These are phyloP conservation scores for Aspergillus cejpii DNA, from an alignment of 2,329 filamentous ascomycete species.

Conservation along the genomic window DNA sequence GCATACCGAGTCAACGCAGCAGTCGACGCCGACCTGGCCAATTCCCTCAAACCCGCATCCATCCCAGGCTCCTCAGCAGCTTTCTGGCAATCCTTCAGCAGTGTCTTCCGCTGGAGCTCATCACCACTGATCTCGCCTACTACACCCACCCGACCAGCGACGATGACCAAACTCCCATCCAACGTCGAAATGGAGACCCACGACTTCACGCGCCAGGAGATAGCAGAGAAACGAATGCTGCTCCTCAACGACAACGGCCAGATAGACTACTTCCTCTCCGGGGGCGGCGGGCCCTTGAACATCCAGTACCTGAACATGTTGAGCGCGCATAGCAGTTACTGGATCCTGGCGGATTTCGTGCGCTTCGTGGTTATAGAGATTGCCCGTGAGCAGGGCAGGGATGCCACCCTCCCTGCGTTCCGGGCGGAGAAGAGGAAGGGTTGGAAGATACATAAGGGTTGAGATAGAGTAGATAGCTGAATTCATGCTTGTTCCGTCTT, in stretches of 20 bases:
- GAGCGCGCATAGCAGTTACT: conserved; percentile 90
- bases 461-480: conserved; percentile 4
- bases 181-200: conserved; percentile 92
- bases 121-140: conserved; percentile 49
- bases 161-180: conserved; percentile 54
- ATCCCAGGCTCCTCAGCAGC: conserved; percentile 67
- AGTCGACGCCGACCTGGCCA: conserved; percentile 72
- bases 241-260: conserved; percentile 94
- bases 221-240: conserved; percentile 81
- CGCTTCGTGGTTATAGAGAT: conserved; percentile 83
- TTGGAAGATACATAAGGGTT: conserved; percentile 43
- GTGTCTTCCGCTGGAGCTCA: conserved; percentile 54
- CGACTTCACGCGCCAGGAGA: conserved; percentile 85
- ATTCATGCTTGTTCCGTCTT: neutral
- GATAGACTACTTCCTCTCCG: conserved; percentile 81
- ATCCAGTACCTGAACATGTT: conserved; percentile 98
- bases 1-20: conserved; percentile 88
- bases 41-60: conserved; percentile 66
- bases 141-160: conserved; percentile 53
- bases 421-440: conserved; percentile 49
- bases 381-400: conserved; percentile 64
- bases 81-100: conserved; percentile 58
- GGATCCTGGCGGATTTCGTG: conserved; percentile 81
- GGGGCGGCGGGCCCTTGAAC: conserved; percentile 78
- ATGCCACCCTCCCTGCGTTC: conserved; percentile 49